Conservation (phyloP, 257 asterid genomes). For the Orobanche coerulescens region DNA sequence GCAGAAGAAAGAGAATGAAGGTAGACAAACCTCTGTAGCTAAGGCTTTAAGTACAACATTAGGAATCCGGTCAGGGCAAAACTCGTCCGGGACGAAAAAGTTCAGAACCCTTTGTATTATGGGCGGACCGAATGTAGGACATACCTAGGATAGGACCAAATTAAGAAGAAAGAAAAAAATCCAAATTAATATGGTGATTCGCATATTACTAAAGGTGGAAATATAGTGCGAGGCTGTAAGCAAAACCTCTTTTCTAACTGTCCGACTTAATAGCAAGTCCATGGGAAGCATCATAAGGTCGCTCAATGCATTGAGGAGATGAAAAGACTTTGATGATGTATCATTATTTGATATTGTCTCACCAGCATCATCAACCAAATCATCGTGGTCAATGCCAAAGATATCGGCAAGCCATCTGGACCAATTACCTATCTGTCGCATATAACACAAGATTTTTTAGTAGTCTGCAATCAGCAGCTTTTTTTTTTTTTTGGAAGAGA, state of each 20-base stretch:
- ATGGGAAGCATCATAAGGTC: conserved; percentile 96
- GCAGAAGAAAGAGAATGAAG: not conserved
- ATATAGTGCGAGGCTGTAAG: conserved; percentile 10
- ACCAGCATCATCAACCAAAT: conserved; percentile 33
- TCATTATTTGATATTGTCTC: conserved; percentile 31
- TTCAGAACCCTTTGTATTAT: conserved; percentile 66
- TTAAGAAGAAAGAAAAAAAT: conserved; percentile 1
- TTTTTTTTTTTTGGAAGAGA: too few relatives aligned
- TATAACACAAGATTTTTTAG: not conserved
- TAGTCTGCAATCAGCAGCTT: too few relatives aligned
- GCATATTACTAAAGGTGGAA: not conserved
- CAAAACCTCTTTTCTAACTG: conserved; percentile 65
- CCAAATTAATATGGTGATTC: conserved; percentile 3
- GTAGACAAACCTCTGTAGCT: conserved; percentile 45
- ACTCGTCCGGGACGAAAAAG: conserved; percentile 66
- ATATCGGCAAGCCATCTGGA: conserved; percentile 77
- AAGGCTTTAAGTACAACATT: conserved; percentile 60
- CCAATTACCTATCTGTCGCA: conserved; percentile 78
- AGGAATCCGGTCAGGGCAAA: conserved; percentile 73
- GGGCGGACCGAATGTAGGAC: conserved; percentile 60
- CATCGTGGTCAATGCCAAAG: conserved; percentile 55
- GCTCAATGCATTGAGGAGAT: conserved; percentile 72
- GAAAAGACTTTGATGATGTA: conserved; percentile 46
- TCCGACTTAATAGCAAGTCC: conserved; percentile 61
- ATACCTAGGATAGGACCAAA: conserved; percentile 51